Conservation (phyloP, 495 filamentous ascomycete species). For the Xylaria cubensis region DNA sequence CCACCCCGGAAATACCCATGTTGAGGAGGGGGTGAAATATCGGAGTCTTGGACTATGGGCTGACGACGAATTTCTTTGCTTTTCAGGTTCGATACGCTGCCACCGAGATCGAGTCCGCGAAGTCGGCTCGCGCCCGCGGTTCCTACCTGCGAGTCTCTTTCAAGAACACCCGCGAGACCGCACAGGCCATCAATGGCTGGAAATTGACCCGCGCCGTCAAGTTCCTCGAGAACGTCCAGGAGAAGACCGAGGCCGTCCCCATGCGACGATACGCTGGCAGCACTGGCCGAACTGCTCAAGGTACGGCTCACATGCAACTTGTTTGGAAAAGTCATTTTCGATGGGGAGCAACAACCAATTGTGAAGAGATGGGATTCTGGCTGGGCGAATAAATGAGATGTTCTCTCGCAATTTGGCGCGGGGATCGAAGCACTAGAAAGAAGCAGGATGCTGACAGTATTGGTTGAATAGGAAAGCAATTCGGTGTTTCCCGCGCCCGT, state of each 20-base stretch:
- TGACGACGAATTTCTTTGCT: slow-evolving; percentile 18
- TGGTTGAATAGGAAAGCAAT: slow-evolving; percentile 83
- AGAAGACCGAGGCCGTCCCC: slow-evolving; percentile 94
- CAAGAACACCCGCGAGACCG: slow-evolving; percentile 99
- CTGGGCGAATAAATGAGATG: background rate
- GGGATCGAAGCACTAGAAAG: background rate
- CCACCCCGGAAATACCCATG: slow-evolving; percentile 3
- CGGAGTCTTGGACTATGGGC: slow-evolving; percentile 3
- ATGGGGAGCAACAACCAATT: background rate
- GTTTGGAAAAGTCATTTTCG: background rate
- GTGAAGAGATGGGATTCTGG: background rate
- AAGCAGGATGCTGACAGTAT: slow-evolving; percentile 38
- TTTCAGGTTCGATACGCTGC: slow-evolving; percentile 96
- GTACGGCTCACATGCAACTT: slow-evolving; percentile 63
- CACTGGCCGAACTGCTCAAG: slow-evolving; percentile 93
- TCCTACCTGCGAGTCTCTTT: slow-evolving; percentile 98
- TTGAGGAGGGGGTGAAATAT: slow-evolving; percentile 15
- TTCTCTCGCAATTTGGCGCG: slow-evolving; percentile 14
- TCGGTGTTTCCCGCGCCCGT: slow-evolving; percentile 94
- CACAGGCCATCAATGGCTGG: slow-evolving; percentile 98
- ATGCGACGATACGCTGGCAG: slow-evolving; percentile 95
- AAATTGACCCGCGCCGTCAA: slow-evolving; percentile 91
- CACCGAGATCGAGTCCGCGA: slow-evolving; percentile 82
- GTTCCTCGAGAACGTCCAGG: slow-evolving; percentile 96
- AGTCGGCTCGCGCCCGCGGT: slow-evolving; percentile 96